Conservation (phyloP, 139 green algal species). For the Chlorella sp. region DNA sequence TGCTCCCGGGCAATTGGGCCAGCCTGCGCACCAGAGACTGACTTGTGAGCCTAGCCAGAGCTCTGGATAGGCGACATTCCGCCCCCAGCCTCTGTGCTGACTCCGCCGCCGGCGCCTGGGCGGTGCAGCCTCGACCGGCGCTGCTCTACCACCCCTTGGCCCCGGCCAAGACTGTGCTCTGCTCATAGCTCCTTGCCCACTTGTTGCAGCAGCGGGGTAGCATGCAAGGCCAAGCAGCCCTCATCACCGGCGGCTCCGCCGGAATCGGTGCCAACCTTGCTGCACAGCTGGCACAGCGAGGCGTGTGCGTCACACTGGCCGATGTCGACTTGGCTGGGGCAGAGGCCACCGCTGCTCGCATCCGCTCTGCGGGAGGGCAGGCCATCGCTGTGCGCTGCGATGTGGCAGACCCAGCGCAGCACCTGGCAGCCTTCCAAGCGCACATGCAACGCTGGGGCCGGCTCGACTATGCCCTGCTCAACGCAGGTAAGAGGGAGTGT, state of each 20-base stretch:
- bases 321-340: conserved; percentile 27
- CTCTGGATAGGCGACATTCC: too few relatives aligned
- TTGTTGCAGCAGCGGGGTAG: neutral
- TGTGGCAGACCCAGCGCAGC: conserved; percentile 47
- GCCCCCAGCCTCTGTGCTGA: neutral
- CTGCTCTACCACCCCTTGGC: too few relatives aligned
- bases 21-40: too few relatives aligned
- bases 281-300: conserved; percentile 29
- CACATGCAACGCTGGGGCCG: conserved; percentile 55
- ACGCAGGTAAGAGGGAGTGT: conserved; percentile 72
- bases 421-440: conserved; percentile 52
- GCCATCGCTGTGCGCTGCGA: conserved; percentile 40
- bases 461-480: conserved; percentile 74
- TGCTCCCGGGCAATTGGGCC: too few relatives aligned
- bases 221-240: neutral
- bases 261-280: conserved; percentile 54
- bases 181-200: too few relatives aligned
- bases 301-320: conserved; percentile 48
- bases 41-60: too few relatives aligned
- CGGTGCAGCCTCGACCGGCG: too few relatives aligned
- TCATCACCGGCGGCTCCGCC: conserved; percentile 46
- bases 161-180: too few relatives aligned
- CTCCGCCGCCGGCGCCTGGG: neutral
- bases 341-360: conserved; percentile 7
- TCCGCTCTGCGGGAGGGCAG: neutral